Percentiles rank a stretch among this genome's conserved stretches.
Evolutionary conservation across 83 land plant species (phyloP).

Genomic region (Larix sibirica): DNA sequence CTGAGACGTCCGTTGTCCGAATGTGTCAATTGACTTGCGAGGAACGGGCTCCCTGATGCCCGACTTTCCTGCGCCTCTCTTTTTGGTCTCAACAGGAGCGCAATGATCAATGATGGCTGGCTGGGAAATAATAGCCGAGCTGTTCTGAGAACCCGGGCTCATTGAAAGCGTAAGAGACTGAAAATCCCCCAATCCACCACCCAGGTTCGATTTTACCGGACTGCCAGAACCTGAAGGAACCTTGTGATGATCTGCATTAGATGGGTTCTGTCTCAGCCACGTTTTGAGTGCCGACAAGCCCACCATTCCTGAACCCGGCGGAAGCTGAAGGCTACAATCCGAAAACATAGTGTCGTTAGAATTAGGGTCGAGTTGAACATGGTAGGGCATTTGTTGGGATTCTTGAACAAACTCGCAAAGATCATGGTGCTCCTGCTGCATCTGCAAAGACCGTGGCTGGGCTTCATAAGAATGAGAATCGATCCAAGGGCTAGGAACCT

Average conservation of each 20-base stretch:
- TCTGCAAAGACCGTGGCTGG: not conserved
- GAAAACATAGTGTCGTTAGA: not conserved
- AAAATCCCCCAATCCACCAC: constrained; percentile 13
- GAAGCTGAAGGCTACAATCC: not conserved
- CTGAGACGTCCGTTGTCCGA: constrained; percentile 86
- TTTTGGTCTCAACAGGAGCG: constrained; percentile 29
- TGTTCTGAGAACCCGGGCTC: constrained; percentile 47
- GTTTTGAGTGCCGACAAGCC: constrained; percentile 51
- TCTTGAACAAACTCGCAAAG: constrained; percentile 6
- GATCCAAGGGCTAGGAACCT: constrained; percentile 8
- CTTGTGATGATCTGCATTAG: not conserved
- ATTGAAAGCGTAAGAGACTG: constrained; percentile 62
- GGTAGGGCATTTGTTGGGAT: constrained; percentile 3
- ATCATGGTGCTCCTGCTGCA: not conserved
- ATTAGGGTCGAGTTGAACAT: not conserved
- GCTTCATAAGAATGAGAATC: not conserved
- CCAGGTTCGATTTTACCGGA: constrained; percentile 6
- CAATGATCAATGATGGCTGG: constrained; percentile 8
- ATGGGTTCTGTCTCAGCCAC: constrained; percentile 46
- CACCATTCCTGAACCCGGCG: not conserved
- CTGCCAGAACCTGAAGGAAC: not conserved
- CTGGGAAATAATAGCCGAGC: constrained; percentile 14
- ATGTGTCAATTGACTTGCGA: constrained; percentile 81
- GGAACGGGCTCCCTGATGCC: constrained; percentile 52
- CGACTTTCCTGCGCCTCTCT: constrained; percentile 34